phyloP scores from a whole-genome alignment of 2,329 filamentous ascomycete genomes.

The Penicillium brasilianum region DNA sequence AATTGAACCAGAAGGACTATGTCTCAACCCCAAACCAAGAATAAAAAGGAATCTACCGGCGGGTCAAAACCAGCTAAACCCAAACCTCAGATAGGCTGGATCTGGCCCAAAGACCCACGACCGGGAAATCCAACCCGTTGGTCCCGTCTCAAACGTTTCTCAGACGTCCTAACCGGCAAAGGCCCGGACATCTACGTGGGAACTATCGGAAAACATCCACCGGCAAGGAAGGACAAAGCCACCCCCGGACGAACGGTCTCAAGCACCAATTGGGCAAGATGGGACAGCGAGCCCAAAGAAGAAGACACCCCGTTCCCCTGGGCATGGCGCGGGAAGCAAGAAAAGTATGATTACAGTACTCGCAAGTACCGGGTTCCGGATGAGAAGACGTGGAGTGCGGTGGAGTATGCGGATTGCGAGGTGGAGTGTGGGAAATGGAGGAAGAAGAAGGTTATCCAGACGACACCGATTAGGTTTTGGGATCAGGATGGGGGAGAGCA shows the following conservation, averaged over 20 bases:
- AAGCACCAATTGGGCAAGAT: slow-evolving; percentile 23
- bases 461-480: slow-evolving; percentile 32
- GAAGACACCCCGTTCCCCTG: slow-evolving; percentile 23
- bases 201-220: slow-evolving; percentile 22
- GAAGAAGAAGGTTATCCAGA: slow-evolving; percentile 24
- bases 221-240: background rate
- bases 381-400: slow-evolving; percentile 37
- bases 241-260: background rate
- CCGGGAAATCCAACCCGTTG: slow-evolving; percentile 40
- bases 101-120: slow-evolving; percentile 47
- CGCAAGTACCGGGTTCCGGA: slow-evolving; percentile 39
- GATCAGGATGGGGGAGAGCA: slow-evolving; percentile 24
- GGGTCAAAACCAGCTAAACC: background rate
- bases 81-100: slow-evolving; percentile 31
- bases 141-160: slow-evolving; percentile 39
- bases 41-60: background rate
- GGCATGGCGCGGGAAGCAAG: slow-evolving; percentile 24
- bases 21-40: background rate
- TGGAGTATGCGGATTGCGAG: slow-evolving; percentile 35
- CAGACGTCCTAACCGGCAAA: slow-evolving; percentile 45
- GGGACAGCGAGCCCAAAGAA: slow-evolving; percentile 16
- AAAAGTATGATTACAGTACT: slow-evolving; percentile 42
- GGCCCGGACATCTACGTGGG: slow-evolving; percentile 52
- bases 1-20: background rate
- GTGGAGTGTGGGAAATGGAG: slow-evolving; percentile 6